Evolutionary conservation across 164 flowering plant genomes (phyloP).

Genomic region (Vitis rupestris): DNA sequence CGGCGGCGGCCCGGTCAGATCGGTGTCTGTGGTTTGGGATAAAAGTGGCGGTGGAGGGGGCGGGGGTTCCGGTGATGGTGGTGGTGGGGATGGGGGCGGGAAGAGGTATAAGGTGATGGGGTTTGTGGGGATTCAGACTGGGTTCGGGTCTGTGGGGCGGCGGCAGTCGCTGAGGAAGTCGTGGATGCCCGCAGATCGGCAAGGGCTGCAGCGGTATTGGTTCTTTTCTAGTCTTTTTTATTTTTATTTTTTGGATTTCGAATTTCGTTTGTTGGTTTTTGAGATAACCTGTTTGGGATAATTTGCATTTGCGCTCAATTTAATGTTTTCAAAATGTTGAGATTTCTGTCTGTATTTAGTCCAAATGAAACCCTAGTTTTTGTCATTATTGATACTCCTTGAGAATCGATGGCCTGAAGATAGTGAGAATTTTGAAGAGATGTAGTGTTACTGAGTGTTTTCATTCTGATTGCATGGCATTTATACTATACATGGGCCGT

Average conservation of each 20-base stretch:
- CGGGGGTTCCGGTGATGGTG: constrained; percentile 1
- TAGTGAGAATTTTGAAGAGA: too few species aligned
- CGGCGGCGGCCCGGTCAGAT: constrained; percentile 28
- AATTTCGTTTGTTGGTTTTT: neutral
- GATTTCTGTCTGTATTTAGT: too few species aligned
- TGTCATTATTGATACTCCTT: too few species aligned
- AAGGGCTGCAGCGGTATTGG: constrained; percentile 71
- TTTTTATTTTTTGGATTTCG: neutral
- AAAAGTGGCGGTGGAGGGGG: constrained; percentile 7
- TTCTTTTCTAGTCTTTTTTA: neutral
- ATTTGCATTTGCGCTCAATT: too few species aligned
- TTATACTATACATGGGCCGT: too few species aligned
- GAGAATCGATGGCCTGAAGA: too few species aligned
- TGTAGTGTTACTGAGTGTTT: too few species aligned
- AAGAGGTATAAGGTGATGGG: constrained; percentile 85
- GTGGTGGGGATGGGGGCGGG: constrained; percentile 15
- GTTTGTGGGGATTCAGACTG: constrained; percentile 94
- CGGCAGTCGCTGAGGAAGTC: constrained; percentile 77
- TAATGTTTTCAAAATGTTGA: too few species aligned
- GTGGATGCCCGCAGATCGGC: constrained; percentile 88
- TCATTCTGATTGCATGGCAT: too few species aligned
- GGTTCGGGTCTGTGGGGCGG: constrained; percentile 78
- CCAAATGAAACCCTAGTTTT: too few species aligned
- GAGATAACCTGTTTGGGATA: too few species aligned
- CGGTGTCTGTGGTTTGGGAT: constrained; percentile 79